phyloP scores from a whole-genome alignment of 306 rosid genomes.

The Inga leiocalycina region DNA sequence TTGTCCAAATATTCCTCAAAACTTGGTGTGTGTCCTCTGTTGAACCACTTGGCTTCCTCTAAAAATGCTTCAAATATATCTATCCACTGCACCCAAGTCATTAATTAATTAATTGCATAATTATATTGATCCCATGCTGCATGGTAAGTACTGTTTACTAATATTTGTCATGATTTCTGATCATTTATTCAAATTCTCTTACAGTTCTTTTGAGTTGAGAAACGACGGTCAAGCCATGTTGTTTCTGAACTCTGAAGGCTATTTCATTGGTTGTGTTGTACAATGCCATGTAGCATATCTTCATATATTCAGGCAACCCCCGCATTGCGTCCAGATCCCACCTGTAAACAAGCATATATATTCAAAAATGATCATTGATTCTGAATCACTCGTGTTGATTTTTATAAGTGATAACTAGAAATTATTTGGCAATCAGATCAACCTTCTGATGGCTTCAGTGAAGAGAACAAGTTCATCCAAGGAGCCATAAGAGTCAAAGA shows the following conservation, averaged over 20 bases:
- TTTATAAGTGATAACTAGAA: background rate
- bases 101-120: background rate
- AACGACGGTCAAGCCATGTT: conserved; percentile 36
- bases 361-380: background rate
- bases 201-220: conserved; percentile 44
- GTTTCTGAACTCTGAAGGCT: conserved; percentile 42
- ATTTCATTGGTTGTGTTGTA: conserved; percentile 50
- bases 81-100: conserved; percentile 46
- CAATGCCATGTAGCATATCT: conserved; percentile 51
- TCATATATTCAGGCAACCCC: conserved; percentile 47
- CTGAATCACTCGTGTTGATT: background rate
- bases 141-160: background rate
- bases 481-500: conserved; percentile 47
- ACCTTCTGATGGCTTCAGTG: conserved; percentile 49
- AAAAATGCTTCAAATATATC: conserved; percentile 55
- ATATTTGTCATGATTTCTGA: background rate
- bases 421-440: background rate
- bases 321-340: conserved; percentile 58
- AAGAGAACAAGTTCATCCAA: conserved; percentile 54
- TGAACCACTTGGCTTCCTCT: conserved; percentile 56
- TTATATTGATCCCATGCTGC: background rate
- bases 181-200: background rate
- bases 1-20: conserved; percentile 41
- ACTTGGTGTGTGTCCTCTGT: conserved; percentile 29
- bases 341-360: conserved; percentile 21